Conservation (phyloP, 2,329 filamentous ascomycete genomes). For the Phialophora verrucosa region DNA sequence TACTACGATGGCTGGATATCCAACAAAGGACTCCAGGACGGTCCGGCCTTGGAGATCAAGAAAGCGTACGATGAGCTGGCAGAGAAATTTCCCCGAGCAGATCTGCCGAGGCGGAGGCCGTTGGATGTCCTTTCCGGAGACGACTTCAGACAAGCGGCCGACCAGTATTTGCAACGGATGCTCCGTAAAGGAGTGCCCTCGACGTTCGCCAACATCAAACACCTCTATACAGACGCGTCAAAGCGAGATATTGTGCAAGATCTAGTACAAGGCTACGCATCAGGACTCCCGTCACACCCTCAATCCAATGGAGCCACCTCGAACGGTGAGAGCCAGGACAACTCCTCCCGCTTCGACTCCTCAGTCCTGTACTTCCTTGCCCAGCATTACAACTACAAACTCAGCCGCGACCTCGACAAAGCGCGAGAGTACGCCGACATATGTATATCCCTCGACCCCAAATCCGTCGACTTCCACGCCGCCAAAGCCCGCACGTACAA, state of each 20-base stretch:
- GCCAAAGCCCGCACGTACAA: slow-evolving; percentile 95
- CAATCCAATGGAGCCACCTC: slow-evolving; percentile 57
- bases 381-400: slow-evolving; percentile 93
- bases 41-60: slow-evolving; percentile 69
- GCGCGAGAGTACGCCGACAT: slow-evolving; percentile 83
- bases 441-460: slow-evolving; percentile 77
- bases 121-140: slow-evolving; percentile 86
- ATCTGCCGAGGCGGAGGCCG: slow-evolving; percentile 83
- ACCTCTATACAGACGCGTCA: slow-evolving; percentile 76
- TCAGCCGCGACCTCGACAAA: slow-evolving; percentile 81
- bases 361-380: slow-evolving; percentile 91
- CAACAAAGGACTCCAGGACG: slow-evolving; percentile 67
- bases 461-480: slow-evolving; percentile 90
- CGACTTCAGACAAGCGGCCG: slow-evolving; percentile 77
- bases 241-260: slow-evolving; percentile 80
- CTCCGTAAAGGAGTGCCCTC: slow-evolving; percentile 92
- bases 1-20: slow-evolving; percentile 83
- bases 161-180: slow-evolving; percentile 80
- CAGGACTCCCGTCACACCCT: slow-evolving; percentile 54
- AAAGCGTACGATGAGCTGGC: slow-evolving; percentile 83
- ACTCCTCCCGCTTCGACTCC: slow-evolving; percentile 67
- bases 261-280: slow-evolving; percentile 78
- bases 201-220: slow-evolving; percentile 94
- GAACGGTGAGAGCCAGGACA: slow-evolving; percentile 57
- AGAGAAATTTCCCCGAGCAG: slow-evolving; percentile 78